phyloP scores from a whole-genome alignment of 441 rosid genomes.

The Brassica hybrid region DNA sequence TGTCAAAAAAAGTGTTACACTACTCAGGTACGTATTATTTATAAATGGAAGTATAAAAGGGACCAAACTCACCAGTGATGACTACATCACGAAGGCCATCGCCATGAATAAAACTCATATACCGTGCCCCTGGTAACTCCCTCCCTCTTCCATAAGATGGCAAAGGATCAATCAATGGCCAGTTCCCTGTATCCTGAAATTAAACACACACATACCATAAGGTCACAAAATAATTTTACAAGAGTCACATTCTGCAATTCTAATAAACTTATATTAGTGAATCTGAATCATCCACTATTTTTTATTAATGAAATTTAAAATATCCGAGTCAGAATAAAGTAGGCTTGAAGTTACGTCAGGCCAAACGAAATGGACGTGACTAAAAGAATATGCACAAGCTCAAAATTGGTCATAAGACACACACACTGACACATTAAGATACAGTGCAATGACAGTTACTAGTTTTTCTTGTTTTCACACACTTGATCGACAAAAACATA shows the following conservation, averaged over 20 bases:
- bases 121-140: conserved; percentile 86
- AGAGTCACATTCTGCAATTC: not conserved
- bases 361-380: not conserved
- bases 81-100: conserved; percentile 86
- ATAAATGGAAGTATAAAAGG: not conserved
- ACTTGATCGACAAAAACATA: conserved; percentile 18
- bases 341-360: not conserved
- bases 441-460: not conserved
- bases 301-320: not conserved
- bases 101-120: conserved; percentile 92
- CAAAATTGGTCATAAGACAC: not conserved
- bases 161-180: conserved; percentile 89
- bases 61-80: conserved; percentile 75
- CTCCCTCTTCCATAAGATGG: conserved; percentile 99
- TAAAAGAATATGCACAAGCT: not conserved
- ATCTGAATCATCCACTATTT: not conserved
- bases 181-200: conserved; percentile 68
- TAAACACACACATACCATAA: conserved; percentile 24
- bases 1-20: conserved; percentile 13
- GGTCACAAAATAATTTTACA: conserved; percentile 15
- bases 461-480: conserved; percentile 1
- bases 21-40: not conserved
- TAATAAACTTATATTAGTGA: not conserved
- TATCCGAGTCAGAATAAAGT: not conserved
- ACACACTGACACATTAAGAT: conserved; percentile 1